These are phyloP conservation scores for Trichoderma endophyticum DNA, from an alignment of 2,329 filamentous ascomycete species.

Conservation along the genomic window DNA sequence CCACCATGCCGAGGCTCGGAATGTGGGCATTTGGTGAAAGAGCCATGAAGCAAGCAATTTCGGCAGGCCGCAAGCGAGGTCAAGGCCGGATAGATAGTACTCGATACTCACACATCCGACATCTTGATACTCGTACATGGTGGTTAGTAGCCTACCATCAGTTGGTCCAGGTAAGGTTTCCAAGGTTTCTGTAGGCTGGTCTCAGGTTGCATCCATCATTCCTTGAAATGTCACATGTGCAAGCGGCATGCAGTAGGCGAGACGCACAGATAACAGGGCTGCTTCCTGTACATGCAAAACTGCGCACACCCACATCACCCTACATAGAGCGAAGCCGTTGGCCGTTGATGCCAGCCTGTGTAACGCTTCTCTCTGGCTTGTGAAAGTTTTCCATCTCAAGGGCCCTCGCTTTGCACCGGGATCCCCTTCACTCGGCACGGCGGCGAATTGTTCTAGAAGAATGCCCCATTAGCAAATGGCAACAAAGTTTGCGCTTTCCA, in stretches of 20 bases:
- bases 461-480: slow-evolving; percentile 10
- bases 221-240: neutral
- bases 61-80: neutral
- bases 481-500: neutral
- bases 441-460: slow-evolving; percentile 9
- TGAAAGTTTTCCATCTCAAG: neutral
- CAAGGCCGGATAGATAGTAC: neutral
- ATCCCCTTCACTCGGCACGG: neutral
- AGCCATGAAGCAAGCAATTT: neutral
- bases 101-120: neutral
- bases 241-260: neutral
- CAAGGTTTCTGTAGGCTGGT: neutral
- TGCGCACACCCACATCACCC: neutral
- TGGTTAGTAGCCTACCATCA: neutral
- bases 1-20: neutral
- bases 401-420: neutral
- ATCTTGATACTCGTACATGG: neutral
- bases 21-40: neutral
- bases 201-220: neutral
- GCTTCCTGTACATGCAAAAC: neutral
- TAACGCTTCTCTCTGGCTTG: neutral
- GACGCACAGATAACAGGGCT: neutral
- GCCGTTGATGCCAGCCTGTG: neutral
- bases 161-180: neutral
- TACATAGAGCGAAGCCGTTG: neutral